Percentiles rank a stretch among this genome's conserved stretches.
Evolutionary conservation across 306 rosid genomes (phyloP).

Genomic region (Spatholobus suberectus): DNA sequence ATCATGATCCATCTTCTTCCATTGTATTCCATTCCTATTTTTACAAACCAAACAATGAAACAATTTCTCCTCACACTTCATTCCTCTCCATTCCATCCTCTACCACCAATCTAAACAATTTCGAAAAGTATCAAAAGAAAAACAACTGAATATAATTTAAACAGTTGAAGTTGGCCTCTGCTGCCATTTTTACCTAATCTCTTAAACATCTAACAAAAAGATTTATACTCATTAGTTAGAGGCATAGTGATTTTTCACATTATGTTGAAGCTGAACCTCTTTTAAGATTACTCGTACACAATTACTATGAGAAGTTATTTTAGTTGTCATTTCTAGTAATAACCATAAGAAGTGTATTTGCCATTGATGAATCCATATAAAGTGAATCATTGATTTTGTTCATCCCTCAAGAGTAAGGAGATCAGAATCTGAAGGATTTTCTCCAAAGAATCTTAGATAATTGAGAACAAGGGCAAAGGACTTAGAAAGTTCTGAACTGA

Average conservation of each 20-base stretch:
- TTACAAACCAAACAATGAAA: too few species aligned
- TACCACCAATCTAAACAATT: too few species aligned
- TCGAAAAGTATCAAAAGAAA: background rate
- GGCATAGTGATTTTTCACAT: constrained; percentile 7
- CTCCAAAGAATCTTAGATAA: background rate
- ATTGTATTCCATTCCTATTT: too few species aligned
- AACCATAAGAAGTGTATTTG: background rate
- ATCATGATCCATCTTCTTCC: too few species aligned
- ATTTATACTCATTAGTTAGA: constrained; percentile 23
- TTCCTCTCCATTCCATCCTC: too few species aligned
- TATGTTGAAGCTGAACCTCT: constrained; percentile 15
- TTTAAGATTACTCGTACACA: background rate
- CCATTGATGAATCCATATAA: constrained; percentile 4
- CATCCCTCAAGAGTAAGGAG: background rate
- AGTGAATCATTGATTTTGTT: background rate
- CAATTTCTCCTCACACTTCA: too few species aligned
- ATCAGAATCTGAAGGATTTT: background rate
- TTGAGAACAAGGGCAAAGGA: background rate
- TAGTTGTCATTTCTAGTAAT: background rate
- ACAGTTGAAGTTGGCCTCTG: background rate
- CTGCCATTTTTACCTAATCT: background rate
- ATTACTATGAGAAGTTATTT: background rate
- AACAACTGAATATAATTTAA: background rate
- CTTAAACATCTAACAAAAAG: background rate
- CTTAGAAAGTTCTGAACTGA: background rate